These are phyloP conservation scores for Alternaria angustiovoidea DNA, from an alignment of 2,329 filamentous ascomycete genomes.

Conservation along the genomic window DNA sequence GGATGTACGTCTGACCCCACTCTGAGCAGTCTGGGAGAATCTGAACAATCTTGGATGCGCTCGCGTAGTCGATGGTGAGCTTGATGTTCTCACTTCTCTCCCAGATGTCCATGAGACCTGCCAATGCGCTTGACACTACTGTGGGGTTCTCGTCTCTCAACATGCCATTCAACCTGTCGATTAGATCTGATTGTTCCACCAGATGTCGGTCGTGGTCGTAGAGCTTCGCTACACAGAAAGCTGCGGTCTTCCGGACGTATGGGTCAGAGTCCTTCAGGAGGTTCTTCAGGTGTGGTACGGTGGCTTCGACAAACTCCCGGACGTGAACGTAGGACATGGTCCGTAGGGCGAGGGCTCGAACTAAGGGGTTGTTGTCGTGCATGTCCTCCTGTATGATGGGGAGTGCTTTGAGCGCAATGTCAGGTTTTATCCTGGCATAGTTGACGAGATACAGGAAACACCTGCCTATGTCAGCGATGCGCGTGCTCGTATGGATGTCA, in stretches of 20 bases:
- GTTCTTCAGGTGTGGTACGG: slow-evolving; percentile 81
- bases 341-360: slow-evolving; percentile 87
- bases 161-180: slow-evolving; percentile 88
- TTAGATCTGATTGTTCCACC: slow-evolving; percentile 90
- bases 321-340: slow-evolving; percentile 99
- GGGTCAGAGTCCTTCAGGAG: slow-evolving; percentile 87
- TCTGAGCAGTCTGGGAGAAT: slow-evolving; percentile 97
- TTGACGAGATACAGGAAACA: slow-evolving; percentile 98
- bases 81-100: slow-evolving; percentile 97
- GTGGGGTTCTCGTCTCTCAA: slow-evolving; percentile 96
- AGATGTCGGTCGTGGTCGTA: slow-evolving; percentile 94
- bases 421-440: slow-evolving; percentile 92
- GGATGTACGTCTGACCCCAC: slow-evolving; percentile 98
- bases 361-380: slow-evolving; percentile 89
- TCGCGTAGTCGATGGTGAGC: slow-evolving; percentile 95
- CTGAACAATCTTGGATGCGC: slow-evolving; percentile 97
- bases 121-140: slow-evolving; percentile 92
- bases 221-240: slow-evolving; percentile 94
- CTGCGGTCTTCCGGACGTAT: slow-evolving; percentile 96
- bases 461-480: slow-evolving; percentile 63
- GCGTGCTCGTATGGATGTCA: background rate
- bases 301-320: slow-evolving; percentile 91
- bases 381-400: slow-evolving; percentile 91
- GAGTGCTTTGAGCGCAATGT: slow-evolving; percentile 91
- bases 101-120: slow-evolving; percentile 96